Evolutionary conservation across 805 yeast species (phyloP).

Genomic region (Candida chauliodis): DNA sequence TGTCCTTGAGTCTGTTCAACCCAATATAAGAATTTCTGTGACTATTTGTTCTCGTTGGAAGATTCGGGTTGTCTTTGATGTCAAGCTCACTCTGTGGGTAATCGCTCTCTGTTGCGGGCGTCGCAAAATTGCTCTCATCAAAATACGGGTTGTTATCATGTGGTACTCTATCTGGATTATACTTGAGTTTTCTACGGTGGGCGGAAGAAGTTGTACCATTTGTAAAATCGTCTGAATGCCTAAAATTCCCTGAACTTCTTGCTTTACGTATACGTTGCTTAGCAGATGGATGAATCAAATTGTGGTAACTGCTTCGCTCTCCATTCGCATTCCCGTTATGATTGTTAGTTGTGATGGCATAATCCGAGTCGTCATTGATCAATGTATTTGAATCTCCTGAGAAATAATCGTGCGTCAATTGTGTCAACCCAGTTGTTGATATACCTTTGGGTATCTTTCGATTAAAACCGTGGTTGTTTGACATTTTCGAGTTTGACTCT

Average conservation of each 20-base stretch:
- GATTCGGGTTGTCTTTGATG: slow-evolving; percentile 22
- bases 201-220: slow-evolving; percentile 12
- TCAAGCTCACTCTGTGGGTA: background rate
- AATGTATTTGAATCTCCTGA: slow-evolving; percentile 12
- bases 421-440: slow-evolving; percentile 13
- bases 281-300: slow-evolving; percentile 2
- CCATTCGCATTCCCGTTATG: background rate
- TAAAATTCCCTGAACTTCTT: slow-evolving; percentile 33
- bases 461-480: slow-evolving; percentile 2
- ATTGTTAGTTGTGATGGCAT: slow-evolving; percentile 1
- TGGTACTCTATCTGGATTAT: slow-evolving; percentile 20
- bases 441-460: slow-evolving; percentile 20
- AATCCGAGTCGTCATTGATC: slow-evolving; percentile 12
- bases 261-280: slow-evolving; percentile 25
- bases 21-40: slow-evolving; percentile 37
- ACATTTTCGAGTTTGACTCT: slow-evolving; percentile 6
- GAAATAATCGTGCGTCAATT: slow-evolving; percentile 6
- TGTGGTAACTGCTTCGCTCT: background rate
- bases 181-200: slow-evolving; percentile 10
- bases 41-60: slow-evolving; percentile 29
- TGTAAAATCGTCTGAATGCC: slow-evolving; percentile 10
- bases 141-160: slow-evolving; percentile 24
- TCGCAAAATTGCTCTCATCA: slow-evolving; percentile 8
- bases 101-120: background rate
- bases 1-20: slow-evolving; percentile 34